Evolutionary conservation across 176 grass and related monocot genomes (phyloP), one percentile per base, ranked within the genome.

Genomic region (Rhynchospora breviuscula): DNA sequence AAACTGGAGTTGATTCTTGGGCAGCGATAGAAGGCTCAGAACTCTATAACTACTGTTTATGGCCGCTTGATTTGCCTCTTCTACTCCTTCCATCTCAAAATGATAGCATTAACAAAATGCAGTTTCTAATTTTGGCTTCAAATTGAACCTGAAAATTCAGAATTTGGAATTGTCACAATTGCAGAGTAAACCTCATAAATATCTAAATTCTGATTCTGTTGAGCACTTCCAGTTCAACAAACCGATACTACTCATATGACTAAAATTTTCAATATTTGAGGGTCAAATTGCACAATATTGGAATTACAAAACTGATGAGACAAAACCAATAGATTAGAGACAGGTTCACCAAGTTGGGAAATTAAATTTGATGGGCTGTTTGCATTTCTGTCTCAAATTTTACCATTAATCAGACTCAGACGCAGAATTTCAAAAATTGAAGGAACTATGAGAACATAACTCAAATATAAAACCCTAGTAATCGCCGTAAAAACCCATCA

Each of bases 41-140:
- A 90, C 88, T 75, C 80, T 80, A 77, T 84, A 29, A 19, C 88
- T 84, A 49, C 88, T 90, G 33, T 79, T 82, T 11, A 90, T 78
- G 29, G 88, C 88, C 47, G 52, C 64, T 84, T 66, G 65, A 64
- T 87, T 86, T 73, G 88, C 88, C 60, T 80, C 80, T 80, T 90
- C 80, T 43, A 86, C 63, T 45, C 83, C 80, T 78, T 90, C 84
- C 88, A 90, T 90, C 25, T 84, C 72, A 63, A 59, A 43, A 60
- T 43, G 31, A 59, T 59, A 31, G 57, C 78, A 81, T 63, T 33
- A 81, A 81, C 59, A 44, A 43, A 45, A 13, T 59, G 33, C 54
- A 44, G 59, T 70, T 58, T 84, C 35, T 13, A 54, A 84, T 22
- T 58, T 84, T 59, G 53, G 17, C 67, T 45, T 84, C 25, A 68